Base-by-base conservation (phyloP, 2,329 filamentous ascomycete species). In the Zopfia rhizophila region DNA sequence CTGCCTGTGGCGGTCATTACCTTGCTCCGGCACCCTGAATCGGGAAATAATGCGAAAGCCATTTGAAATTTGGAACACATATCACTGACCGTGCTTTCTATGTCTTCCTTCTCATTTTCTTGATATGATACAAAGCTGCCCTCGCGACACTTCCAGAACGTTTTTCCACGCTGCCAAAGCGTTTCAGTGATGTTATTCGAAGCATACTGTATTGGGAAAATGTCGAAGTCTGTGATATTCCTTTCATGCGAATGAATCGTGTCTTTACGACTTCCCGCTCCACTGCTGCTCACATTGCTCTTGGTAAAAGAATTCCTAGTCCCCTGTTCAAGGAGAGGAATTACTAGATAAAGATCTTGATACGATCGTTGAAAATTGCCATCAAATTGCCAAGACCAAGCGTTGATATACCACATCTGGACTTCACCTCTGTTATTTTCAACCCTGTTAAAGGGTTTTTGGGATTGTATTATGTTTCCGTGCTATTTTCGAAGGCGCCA, bases 121-220 rank as follows among this genome's bases (percentile, higher is more conserved):
- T 27, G 41, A 38, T 53, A 53, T 7, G 50, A 49, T 6, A 53
- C 41, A 7, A 53, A 27, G 13, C 45, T 40, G 11, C 32, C 31
- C 25, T 38, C 38, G 4, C 45, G 50, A 22, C 40, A 53, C 23
- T 43, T 29, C 50, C 50, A 53, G 40, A 53, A 49, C 38, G 44
- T 53, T 19, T 18, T 7, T 2, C 50, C 50, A 10, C 50, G 36
- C 8, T 14, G 41, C 16, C 31, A 21, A 18, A 53, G 31, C 22
- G 23, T 3, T 10, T 46, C 14, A 3, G 24, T 13, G 14, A 53
- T 11, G 5, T 12, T 14, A 14, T 32, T 16, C 5, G 41, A 21
- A 10, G 45, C 50, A 21, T 30, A 50, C 22, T 30, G 33, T 7
- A 53, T 11, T n/a, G 45, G 50, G 21, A 42, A 50, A 17, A 53